Base-by-base conservation (phyloP, 805 yeast species). In the Dipodascus geniculatus region DNA sequence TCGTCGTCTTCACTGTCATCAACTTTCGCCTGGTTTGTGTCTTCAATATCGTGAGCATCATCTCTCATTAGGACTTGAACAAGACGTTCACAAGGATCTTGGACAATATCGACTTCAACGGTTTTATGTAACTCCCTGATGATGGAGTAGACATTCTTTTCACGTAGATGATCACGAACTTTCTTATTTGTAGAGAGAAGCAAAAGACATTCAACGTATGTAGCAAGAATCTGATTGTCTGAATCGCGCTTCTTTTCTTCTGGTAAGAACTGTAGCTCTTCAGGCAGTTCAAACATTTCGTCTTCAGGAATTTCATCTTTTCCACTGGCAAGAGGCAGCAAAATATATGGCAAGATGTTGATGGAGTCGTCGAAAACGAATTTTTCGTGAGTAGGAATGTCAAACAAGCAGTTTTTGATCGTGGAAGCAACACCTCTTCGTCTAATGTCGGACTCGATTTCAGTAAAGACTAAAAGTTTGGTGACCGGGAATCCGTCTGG, bases 11-110 rank as follows among this genome's bases (percentile, higher is more conserved):
- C 61, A 9, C 35, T 56, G n/a, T 51, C 60, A 3, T 50, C 52
- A 22, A 54, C 49, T 20, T 33, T 48, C 3, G 49, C 50, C 14
- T 51, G 49, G 16, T 49, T 48, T n/a, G 51, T 51, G n/a, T 57
- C 58, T 8, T 59, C 63, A 11, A 61, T 65, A 23, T 63, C 70
- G n/a, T 68, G 68, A 2, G 55, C 61, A 63, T 90, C 97, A 63
- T 91, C 97, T 73, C 97, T 81, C 93, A 86, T 85, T 58, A 91
- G 74, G 81, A 88, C 79, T 66, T 91, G 91, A 22, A 90, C 99
- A 44, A 86, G 68, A 65, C 93, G 77, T 61, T 88, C 95, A 71
- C 93, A 83, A 48, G 85, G 69, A 48, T 85, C 95, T 48, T 73
- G 73, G 22, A 87, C 75, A 19, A 69, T 72, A 23, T 73, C 76